A percentile compares a stretch with the other conserved stretches of the same genome.
These are phyloP conservation scores for Gracilaria caudata DNA, from an alignment of 23 red algal species.

Conservation along the genomic window DNA sequence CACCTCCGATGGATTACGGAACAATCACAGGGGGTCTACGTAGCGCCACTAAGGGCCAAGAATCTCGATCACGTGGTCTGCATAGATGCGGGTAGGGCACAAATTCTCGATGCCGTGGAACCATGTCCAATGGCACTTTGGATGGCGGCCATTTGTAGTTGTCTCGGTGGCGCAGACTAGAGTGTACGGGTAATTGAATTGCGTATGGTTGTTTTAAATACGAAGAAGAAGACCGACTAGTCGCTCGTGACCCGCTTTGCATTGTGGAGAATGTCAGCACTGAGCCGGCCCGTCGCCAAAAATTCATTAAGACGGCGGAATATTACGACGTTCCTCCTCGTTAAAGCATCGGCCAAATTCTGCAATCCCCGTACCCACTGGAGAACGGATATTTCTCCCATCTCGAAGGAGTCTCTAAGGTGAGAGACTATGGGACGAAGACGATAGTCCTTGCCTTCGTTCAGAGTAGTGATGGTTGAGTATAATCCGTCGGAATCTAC, in stretches of 20 bases:
- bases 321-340: not conserved
- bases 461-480: constrained; percentile 28
- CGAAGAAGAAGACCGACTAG: not conserved
- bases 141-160: not conserved
- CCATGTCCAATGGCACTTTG: not conserved
- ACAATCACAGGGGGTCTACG: not conserved
- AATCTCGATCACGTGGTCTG: not conserved
- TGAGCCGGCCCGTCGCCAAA: not conserved
- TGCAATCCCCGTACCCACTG: constrained; percentile 16
- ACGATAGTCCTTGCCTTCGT: constrained; percentile 37
- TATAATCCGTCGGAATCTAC: constrained; percentile 42
- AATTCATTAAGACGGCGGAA: not conserved
- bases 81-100: not conserved
- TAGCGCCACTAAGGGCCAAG: not conserved
- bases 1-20: not conserved
- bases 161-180: not conserved
- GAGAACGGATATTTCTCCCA: not conserved
- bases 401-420: constrained; percentile 40
- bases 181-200: not conserved
- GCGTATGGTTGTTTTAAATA: not conserved
- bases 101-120: not conserved
- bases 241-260: not conserved
- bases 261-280: not conserved
- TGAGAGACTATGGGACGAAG: constrained; percentile 2
- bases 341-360: constrained; percentile 40